Conservation (phyloP, 225 moss, liverwort and hornwort species). For the Neckera pumila region DNA sequence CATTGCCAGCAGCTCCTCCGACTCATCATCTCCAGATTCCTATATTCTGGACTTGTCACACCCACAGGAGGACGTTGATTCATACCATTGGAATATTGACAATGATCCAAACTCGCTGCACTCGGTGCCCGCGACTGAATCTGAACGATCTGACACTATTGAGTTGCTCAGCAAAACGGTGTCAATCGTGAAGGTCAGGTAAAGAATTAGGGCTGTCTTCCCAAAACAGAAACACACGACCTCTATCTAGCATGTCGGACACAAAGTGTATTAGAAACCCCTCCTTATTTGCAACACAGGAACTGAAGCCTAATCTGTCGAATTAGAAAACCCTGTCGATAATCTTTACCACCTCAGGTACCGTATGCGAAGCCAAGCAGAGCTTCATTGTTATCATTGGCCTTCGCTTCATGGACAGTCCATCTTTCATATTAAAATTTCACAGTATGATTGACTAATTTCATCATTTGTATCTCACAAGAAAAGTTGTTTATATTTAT, state of each 20-base stretch:
- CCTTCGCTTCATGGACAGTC: background rate
- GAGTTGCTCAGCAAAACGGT: conserved; percentile 17
- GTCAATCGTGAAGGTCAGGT: conserved; percentile 2
- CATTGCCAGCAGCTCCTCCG: conserved; percentile 9
- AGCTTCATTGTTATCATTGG: background rate
- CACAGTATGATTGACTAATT: background rate
- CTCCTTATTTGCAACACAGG: background rate
- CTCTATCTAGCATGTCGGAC: background rate
- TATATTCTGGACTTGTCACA: background rate
- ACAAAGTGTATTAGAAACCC: background rate
- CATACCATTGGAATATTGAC: background rate
- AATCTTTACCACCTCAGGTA: background rate
- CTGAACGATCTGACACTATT: background rate
- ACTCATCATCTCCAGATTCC: background rate
- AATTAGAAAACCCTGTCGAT: background rate
- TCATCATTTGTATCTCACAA: background rate
- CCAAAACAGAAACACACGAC: background rate
- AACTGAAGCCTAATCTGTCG: background rate
- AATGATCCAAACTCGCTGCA: background rate
- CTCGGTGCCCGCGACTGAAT: background rate
- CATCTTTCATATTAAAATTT: background rate
- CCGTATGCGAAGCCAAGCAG: background rate
- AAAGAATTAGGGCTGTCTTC: background rate
- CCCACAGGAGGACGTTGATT: background rate
- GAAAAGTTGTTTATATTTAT: background rate